These are phyloP conservation scores for Boletus insuetus DNA, from an alignment of 768 basidiomycete species.

Conservation along the genomic window DNA sequence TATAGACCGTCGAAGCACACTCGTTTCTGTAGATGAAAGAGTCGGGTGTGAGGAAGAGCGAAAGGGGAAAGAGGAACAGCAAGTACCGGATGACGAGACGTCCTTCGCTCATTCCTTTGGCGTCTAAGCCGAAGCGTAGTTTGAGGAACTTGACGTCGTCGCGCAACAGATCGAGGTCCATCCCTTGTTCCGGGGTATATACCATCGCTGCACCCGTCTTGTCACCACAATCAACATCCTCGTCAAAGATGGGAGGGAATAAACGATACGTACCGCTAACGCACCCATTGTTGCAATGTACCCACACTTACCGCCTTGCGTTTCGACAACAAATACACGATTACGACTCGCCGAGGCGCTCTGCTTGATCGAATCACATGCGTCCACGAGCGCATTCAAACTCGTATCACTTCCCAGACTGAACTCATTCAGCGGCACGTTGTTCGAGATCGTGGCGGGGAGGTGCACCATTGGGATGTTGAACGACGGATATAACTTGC, in stretches of 20 bases:
- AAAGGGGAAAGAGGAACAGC: neutral
- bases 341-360: constrained; percentile 95
- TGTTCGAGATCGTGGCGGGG: constrained; percentile 97
- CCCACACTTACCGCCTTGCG: constrained; percentile 95
- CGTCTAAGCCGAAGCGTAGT: constrained; percentile 80
- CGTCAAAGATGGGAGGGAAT: neutral
- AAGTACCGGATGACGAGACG: constrained; percentile 87
- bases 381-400: constrained; percentile 94
- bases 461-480: constrained; percentile 95
- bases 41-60: neutral
- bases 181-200: constrained; percentile 92
- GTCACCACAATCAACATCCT: neutral
- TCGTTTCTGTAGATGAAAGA: constrained; percentile 61
- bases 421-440: constrained; percentile 96
- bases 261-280: constrained; percentile 67
- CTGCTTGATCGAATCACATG: constrained; percentile 98
- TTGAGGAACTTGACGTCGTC: constrained; percentile 87
- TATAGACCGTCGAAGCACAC: constrained; percentile 82
- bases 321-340: constrained; percentile 96
- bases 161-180: constrained; percentile 76
- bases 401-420: constrained; percentile 97
- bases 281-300: constrained; percentile 96
- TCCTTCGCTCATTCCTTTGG: constrained; percentile 87
- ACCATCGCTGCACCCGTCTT: constrained; percentile 90
- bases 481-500: constrained; percentile 85